These are phyloP conservation scores for Pyrenophora graminea DNA, from an alignment of 2,329 filamentous ascomycete genomes.

Conservation along the genomic window DNA sequence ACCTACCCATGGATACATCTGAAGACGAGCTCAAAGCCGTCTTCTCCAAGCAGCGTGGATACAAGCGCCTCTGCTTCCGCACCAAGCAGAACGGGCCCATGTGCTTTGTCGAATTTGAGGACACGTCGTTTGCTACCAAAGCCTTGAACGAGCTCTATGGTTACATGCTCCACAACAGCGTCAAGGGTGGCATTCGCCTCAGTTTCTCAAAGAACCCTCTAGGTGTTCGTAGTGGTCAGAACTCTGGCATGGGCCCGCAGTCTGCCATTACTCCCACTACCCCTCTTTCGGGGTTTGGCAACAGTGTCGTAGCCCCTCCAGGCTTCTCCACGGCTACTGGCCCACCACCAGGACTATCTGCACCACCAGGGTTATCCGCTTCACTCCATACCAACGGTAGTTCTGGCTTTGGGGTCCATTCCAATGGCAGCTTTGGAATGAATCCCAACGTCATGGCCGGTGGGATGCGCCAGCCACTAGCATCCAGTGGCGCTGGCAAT, in stretches of 20 bases:
- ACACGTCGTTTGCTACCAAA: slow-evolving; percentile 88
- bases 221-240: slow-evolving; percentile 81
- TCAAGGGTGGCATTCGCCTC: slow-evolving; percentile 91
- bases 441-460: slow-evolving; percentile 41
- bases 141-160: slow-evolving; percentile 89
- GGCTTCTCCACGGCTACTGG: slow-evolving; percentile 71
- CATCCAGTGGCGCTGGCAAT: slow-evolving; percentile 38
- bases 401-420: slow-evolving; percentile 44
- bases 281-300: slow-evolving; percentile 62
- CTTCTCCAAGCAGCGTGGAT: slow-evolving; percentile 91
- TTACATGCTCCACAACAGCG: slow-evolving; percentile 81
- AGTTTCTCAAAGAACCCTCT: slow-evolving; percentile 98
- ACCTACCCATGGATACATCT: slow-evolving; percentile 86
- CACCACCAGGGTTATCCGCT: slow-evolving; percentile 69
- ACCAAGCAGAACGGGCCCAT: slow-evolving; percentile 95
- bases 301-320: slow-evolving; percentile 56
- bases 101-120: slow-evolving; percentile 99
- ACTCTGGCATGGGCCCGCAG: slow-evolving; percentile 56
- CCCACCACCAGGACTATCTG: slow-evolving; percentile 79
- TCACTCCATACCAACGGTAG: slow-evolving; percentile 36
- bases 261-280: slow-evolving; percentile 57
- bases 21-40: slow-evolving; percentile 94
- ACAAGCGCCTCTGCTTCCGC: slow-evolving; percentile 92
- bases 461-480: slow-evolving; percentile 40
- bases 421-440: slow-evolving; percentile 45